phyloP scores from a whole-genome alignment of 176 grass and related monocot species.

The Aegilops longissima region DNA sequence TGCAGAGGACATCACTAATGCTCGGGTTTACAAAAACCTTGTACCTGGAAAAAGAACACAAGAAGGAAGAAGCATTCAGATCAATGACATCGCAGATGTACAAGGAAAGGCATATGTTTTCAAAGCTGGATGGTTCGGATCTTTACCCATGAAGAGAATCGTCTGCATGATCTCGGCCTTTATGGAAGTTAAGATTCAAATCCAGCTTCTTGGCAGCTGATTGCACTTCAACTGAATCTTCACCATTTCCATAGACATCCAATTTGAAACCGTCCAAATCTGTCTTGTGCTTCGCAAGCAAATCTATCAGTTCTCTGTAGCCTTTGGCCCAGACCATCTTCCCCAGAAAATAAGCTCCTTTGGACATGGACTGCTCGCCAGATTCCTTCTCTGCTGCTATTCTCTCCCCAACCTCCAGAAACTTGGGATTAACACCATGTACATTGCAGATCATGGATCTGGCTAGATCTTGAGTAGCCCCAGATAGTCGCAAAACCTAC shows the following conservation, averaged over 20 bases:
- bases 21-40: slow-evolving; percentile 95
- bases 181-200: slow-evolving; percentile 88
- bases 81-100: neutral
- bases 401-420: slow-evolving; percentile 80
- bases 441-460: slow-evolving; percentile 95
- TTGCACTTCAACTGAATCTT: slow-evolving; percentile 85
- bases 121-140: neutral
- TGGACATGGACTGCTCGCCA: slow-evolving; percentile 60
- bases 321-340: slow-evolving; percentile 99
- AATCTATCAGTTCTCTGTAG: slow-evolving; percentile 85
- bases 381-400: slow-evolving; percentile 54
- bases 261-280: slow-evolving; percentile 81
- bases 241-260: slow-evolving; percentile 85
- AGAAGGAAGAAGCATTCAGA: neutral
- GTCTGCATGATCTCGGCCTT: slow-evolving; percentile 90
- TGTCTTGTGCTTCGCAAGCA: slow-evolving; percentile 68
- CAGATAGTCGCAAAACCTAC: slow-evolving; percentile 82
- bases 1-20: slow-evolving; percentile 84
- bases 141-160: slow-evolving; percentile 88
- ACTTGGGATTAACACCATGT: slow-evolving; percentile 91
- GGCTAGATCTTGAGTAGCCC: slow-evolving; percentile 88
- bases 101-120: neutral
- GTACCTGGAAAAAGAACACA: slow-evolving; percentile 53
- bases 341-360: slow-evolving; percentile 95
- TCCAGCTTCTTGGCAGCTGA: slow-evolving; percentile 68